Evolutionary conservation across 148 eudicot species (phyloP).

Genomic region (Fagopyrum tataricum): DNA sequence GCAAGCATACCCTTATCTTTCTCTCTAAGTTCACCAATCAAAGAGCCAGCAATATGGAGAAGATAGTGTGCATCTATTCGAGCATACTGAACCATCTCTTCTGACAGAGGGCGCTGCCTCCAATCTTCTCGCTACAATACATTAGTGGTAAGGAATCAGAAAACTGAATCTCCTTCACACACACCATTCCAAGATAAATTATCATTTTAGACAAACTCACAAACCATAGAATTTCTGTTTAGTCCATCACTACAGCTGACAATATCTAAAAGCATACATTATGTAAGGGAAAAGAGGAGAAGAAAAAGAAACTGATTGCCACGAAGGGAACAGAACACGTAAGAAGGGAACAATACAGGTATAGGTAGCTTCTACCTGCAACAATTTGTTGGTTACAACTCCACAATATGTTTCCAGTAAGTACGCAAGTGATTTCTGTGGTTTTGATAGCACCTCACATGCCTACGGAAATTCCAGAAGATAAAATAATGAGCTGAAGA

Average conservation of each 20-base stretch:
- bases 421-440: conserved; percentile 90
- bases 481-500: background rate
- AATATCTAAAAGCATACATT: background rate
- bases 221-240: background rate
- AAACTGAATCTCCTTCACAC: background rate
- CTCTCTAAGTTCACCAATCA: conserved; percentile 63
- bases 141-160: conserved; percentile 6
- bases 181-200: background rate
- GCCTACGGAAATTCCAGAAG: conserved; percentile 46
- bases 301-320: background rate
- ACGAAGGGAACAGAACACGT: no score
- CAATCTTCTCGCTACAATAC: conserved; percentile 78
- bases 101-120: conserved; percentile 87
- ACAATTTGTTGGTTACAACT: conserved; percentile 63
- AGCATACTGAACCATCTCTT: conserved; percentile 83
- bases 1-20: conserved; percentile 40
- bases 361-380: conserved; percentile 48
- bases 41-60: conserved; percentile 66
- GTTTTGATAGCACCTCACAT: conserved; percentile 84
- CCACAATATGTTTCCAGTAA: conserved; percentile 82
- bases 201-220: background rate
- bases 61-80: conserved; percentile 88
- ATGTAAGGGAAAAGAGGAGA: no score
- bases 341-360: background rate
- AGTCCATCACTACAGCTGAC: background rate